Base-by-base conservation (phyloP, 768 basidiomycete species). In the Russula griseocarnosa region DNA sequence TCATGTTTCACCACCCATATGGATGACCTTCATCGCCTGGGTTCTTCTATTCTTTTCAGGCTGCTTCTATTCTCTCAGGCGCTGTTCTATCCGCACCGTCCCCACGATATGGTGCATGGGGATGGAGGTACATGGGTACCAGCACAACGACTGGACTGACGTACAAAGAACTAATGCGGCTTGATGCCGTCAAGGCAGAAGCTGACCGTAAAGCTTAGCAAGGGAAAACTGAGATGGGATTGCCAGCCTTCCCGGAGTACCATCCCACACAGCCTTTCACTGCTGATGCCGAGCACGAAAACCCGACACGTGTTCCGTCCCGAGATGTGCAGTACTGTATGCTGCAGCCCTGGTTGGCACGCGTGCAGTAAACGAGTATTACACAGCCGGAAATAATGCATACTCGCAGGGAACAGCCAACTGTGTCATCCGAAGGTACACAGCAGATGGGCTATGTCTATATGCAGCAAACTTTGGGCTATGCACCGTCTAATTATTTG, bases 1-100 rank as follows among this genome's bases (percentile, higher is more conserved):
- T n/a, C n/a, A n/a, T n/a, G n/a, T n/a, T n/a, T n/a, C n/a, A n/a
- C n/a, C n/a, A n/a, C n/a, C 90, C 24, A 83, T 95, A 49, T 98
- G 95, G 95, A 77, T 98, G 52, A 93, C 92, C 3, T 83, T 98
- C 38, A 88, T 84, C 1, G 91, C 92, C 1, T 94, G 89, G 83
- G 28, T 95, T 20, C 78, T 94, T 22, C 79, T 98, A 49, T 92
- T 94, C 81, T 88, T 97, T 74, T 88, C 90, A 51, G 91, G 93
- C 14, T 96, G 93, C 73, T 87, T 93, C 78, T 96, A 85, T 71
- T 82, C 86, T 3, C 70, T 93, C 46, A 94, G 95, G 18, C 81
- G 90, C 63, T 94, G 94, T 68, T 96, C 94, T 71, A 81, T 93
- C n/a, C 78, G 76, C 82, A 82, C 32, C 82, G 85, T 49, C 77